Base-by-base conservation (phyloP, 2,329 filamentous ascomycete genomes). In the Aspergillus transmontanensis region DNA sequence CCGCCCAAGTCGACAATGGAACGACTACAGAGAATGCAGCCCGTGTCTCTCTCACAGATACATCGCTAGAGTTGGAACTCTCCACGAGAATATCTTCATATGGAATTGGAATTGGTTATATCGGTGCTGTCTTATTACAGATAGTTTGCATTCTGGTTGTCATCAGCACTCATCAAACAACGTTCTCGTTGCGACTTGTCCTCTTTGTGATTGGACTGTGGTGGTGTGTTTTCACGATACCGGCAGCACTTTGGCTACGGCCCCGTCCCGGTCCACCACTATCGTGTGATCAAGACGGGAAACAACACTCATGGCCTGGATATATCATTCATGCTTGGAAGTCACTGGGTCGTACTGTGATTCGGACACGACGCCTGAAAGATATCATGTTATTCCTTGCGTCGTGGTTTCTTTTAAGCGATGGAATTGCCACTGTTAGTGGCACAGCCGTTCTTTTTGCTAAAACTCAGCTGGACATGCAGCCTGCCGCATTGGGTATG, bases 361-460 rank as follows among this genome's bases (percentile, higher is more conserved):
- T 88, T 69, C 86, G 93, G 51, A 94, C 94, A 3, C 85, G 88
- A 3, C 85, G 86, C 2, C 76, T 97, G 0, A 90, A 90, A 64
- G 90, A 97, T 69, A 88, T 97, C 1, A 83, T 95, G 16, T 84
- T 97, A 0, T 97, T 98, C 68, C 85, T 99, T 5, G 87, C 86
- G 3, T 93, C 92, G 6, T 99, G 95, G 95, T 97, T 99, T 75
- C 84, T 99, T 34, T 85, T 99, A 1, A 96, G 92, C 7, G 95
- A 99, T 72, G 93, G 92, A 48, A 93, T 98, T 66, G 95, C 95
- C 9, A 98, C 95, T 0, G 94, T 96, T 0, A 95, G 92, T 39
- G 94, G 93, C 16, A 98, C 95, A 0, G 95, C 95, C 0, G 93
- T 98, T 32, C 84, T 99, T 11, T 99, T 97, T 75, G 95, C 94